phyloP scores from a whole-genome alignment of 495 filamentous ascomycete genomes.

The Podospora pseudocomata region DNA sequence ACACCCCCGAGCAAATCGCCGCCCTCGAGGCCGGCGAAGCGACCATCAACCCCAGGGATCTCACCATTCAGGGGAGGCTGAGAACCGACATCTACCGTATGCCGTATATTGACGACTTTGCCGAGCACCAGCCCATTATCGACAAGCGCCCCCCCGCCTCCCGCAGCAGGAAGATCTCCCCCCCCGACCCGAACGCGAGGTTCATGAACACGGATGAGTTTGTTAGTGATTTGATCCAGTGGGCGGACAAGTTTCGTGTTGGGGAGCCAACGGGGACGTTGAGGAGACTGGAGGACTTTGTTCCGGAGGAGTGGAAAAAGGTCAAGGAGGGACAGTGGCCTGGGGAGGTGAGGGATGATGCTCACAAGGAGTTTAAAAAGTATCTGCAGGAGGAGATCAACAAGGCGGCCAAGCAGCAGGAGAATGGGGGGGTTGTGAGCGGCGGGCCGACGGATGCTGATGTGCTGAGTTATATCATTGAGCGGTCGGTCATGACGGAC shows the following conservation, averaged over 20 bases:
- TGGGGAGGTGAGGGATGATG: conserved; percentile 26
- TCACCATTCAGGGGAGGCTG: conserved; percentile 65
- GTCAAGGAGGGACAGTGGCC: conserved; percentile 31
- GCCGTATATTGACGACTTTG: conserved; percentile 83
- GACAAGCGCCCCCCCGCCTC: conserved; percentile 49
- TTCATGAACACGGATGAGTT: conserved; percentile 63
- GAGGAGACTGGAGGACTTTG: conserved; percentile 40
- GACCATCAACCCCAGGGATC: conserved; percentile 72
- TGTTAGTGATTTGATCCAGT: conserved; percentile 50
- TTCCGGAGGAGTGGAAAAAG: conserved; percentile 32
- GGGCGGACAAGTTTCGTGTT: conserved; percentile 31
- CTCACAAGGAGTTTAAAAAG: conserved; percentile 28
- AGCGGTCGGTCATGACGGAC: conserved; percentile 39
- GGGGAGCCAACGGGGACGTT: conserved; percentile 28
- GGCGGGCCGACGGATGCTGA: conserved; percentile 42
- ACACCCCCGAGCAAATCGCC: conserved; percentile 76
- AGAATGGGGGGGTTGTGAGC: conserved; percentile 39
- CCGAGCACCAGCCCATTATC: conserved; percentile 67
- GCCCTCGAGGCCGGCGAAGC: conserved; percentile 83
- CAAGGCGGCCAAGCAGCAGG: conserved; percentile 44
- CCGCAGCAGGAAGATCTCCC: conserved; percentile 12
- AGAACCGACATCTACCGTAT: conserved; percentile 68
- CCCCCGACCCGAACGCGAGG: conserved; percentile 54
- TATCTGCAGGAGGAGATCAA: conserved; percentile 31
- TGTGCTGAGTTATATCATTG: conserved; percentile 41